phyloP scores from a whole-genome alignment of 345 rosid species.

The Citrus unshiu region DNA sequence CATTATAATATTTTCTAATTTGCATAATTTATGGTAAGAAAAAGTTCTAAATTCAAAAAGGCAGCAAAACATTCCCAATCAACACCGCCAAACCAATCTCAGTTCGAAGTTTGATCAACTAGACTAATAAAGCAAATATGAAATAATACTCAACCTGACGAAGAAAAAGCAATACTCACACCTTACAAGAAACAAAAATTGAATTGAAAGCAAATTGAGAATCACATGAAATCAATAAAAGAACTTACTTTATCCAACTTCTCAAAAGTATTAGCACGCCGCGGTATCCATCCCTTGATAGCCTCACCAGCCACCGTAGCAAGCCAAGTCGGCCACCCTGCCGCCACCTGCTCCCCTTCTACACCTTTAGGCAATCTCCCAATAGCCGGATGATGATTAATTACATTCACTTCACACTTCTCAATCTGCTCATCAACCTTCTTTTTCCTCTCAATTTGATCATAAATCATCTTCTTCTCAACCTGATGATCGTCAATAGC shows the following conservation, averaged over 20 bases:
- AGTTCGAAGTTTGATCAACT: background rate
- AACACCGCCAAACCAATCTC: background rate
- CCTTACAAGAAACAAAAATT: background rate
- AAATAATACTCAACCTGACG: background rate
- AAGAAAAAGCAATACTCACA: background rate
- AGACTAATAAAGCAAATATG: background rate
- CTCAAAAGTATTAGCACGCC: slow-evolving; percentile 63
- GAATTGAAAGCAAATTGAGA: background rate
- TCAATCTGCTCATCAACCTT: slow-evolving; percentile 22
- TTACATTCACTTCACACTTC: slow-evolving; percentile 25
- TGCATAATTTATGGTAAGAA: background rate
- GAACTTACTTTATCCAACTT: slow-evolving; percentile 71
- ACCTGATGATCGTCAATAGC: slow-evolving; percentile 15
- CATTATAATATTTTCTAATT: background rate
- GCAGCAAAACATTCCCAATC: background rate
- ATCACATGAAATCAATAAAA: slow-evolving; percentile 12
- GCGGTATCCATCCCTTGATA: slow-evolving; percentile 79
- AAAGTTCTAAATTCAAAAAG: background rate
- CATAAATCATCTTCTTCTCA: slow-evolving; percentile 34
- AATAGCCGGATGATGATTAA: slow-evolving; percentile 26
- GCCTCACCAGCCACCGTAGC: slow-evolving; percentile 75
- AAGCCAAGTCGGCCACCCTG: slow-evolving; percentile 99
- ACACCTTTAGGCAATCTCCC: slow-evolving; percentile 39
- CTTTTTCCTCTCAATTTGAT: slow-evolving; percentile 41
- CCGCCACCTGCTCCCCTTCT: slow-evolving; percentile 57